Evolutionary conservation across 78 protist species (phyloP), one percentile per base, ranked within the genome.

Genomic region (Emiliania huxleyi): DNA sequence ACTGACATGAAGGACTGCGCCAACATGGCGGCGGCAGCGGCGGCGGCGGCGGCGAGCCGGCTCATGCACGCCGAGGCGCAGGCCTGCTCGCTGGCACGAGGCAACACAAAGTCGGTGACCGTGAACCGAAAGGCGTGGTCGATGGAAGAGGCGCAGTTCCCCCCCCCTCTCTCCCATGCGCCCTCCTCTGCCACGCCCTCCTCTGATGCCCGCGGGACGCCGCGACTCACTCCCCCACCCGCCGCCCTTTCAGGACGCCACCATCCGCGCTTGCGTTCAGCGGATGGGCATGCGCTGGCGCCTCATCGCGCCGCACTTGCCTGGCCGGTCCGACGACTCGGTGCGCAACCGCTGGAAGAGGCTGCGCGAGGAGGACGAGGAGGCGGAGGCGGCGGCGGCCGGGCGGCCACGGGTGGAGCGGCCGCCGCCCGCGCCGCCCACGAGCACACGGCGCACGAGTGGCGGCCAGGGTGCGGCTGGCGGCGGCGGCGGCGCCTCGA

Each of bases 251-350:
- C n/a, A 52, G 42, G 85, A 77, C 85, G 48, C 37, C 29, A 77
- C 85, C 2, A 77, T 77, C 85, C 85, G 85, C n/a, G 48, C 0
- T 0, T 77, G 85, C 46, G 85, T 77, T 48, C 29, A 1, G n/a
- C 49, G 12, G n/a, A 77, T 77, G 85, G 85, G 85, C 18, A 77
- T 77, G 85, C 44, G 85, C 44, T 77, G 85, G 85, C 85, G 85
- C 11, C 46, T 40, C 35, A 77, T 77, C 85, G 85, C 85, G 3
- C 85, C 85, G 22, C 85, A 22, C 33, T 48, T 77, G 18, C 85
- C 85, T 40, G 85, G 85, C 19, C 85, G 85, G 19, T 77, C 85
- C 49, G 85, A 77, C 15, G 85, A 77, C n/a, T 77, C 85, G 48
- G 85, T 77, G 25, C 85, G 85, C 85, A 77, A 77, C 48, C 44